Conservation (phyloP, 495 filamentous ascomycete species). For the Lasiosphaeriaceae sp. region DNA sequence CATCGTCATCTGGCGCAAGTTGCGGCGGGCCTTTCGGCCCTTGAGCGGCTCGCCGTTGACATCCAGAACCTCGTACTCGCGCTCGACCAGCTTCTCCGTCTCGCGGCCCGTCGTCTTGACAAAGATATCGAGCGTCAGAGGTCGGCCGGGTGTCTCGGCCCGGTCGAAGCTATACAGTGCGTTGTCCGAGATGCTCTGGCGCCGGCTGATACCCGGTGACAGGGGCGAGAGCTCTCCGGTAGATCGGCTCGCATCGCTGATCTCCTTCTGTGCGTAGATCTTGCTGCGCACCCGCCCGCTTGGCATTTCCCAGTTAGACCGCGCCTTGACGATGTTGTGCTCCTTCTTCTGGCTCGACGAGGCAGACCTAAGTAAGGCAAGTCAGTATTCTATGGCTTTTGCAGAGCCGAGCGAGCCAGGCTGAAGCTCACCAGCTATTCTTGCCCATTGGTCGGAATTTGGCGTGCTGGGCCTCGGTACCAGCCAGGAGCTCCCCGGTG, state of each 20-base stretch:
- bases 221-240: slow-evolving; percentile 23
- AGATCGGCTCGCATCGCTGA: slow-evolving; percentile 23
- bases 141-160: slow-evolving; percentile 31
- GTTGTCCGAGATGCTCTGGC: slow-evolving; percentile 30
- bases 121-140: slow-evolving; percentile 40
- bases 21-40: slow-evolving; percentile 39
- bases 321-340: slow-evolving; percentile 37
- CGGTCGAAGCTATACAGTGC: slow-evolving; percentile 44
- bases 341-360: slow-evolving; percentile 10
- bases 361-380: neutral
- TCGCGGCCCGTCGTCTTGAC: slow-evolving; percentile 38
- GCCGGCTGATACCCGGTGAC: slow-evolving; percentile 9
- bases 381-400: too few species aligned
- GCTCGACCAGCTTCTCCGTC: slow-evolving; percentile 44
- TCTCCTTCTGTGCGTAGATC: slow-evolving; percentile 28
- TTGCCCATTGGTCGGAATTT: slow-evolving; percentile 28
- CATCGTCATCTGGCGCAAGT: slow-evolving; percentile 27
- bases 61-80: slow-evolving; percentile 47
- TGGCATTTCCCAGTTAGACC: slow-evolving; percentile 14
- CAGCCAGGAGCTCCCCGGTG: slow-evolving; percentile 7
- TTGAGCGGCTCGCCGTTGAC: slow-evolving; percentile 39
- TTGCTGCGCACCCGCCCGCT: slow-evolving; percentile 21
- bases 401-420: too few species aligned
- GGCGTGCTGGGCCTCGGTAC: slow-evolving; percentile 24
- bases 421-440: slow-evolving; percentile 12